Base-by-base conservation (phyloP, 306 rosid genomes). In the Echinosophora koreensis region DNA sequence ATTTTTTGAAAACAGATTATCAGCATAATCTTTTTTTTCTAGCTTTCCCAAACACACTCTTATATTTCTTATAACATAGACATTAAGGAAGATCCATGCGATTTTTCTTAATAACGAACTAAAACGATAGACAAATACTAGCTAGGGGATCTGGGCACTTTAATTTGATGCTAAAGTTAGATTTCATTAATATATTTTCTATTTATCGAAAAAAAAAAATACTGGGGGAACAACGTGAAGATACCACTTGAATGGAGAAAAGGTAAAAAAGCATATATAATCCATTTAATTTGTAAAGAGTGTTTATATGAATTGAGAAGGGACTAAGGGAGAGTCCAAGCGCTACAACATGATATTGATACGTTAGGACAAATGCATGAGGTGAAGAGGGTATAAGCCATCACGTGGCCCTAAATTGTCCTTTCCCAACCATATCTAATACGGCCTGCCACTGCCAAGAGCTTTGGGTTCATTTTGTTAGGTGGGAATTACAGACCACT, bases 401-500 rank as follows among this genome's bases (percentile, higher is more conserved):
- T 83, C 89, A 81, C 89, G 86, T 88, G 91, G 87, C 82, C 59
- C 81, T 80, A 39, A 77, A 68, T 60, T 80, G 89, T 85, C 91
- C 78, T 71, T 55, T 85, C 75, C 82, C 37, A 28, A 42, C 49
- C 52, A 35, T 55, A 73, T 65, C 74, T 61, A 41, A 6, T 39
- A 51, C 30, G 77, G 58, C 54, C 64, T 47, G 66, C 59, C 78
- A 77, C 52, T 69, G 77, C 76, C 89, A 83, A 85, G 30, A 35
- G 73, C 87, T 85, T 46, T 44, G 59, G 69, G 84, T 80, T 79
- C 27, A 50, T 55, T 32, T 62, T 9, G 68, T 80, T 80, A 77
- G 87, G 84, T 77, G 74, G 51, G 71, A 60, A 60, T 58, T 66
- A 61, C 72, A 69, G 34, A 34, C 56, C 70, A 50, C 72, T 50